Base-by-base conservation (phyloP, 345 rosid genomes). In the Camelina hispida region DNA sequence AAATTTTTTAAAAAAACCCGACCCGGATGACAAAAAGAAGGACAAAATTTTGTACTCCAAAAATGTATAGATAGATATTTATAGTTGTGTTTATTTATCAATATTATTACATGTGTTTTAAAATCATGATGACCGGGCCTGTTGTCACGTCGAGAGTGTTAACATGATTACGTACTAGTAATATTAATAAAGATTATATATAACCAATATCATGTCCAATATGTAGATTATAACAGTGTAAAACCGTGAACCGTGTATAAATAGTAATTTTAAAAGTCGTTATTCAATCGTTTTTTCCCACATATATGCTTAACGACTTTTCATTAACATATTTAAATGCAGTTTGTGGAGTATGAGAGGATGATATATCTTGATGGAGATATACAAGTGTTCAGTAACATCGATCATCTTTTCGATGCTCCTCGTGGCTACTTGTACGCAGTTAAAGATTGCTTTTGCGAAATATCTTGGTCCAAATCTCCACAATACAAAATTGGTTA, bases 321-420 rank as follows among this genome's bases (percentile, higher is more conserved):
- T 34, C 30, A 25, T 16, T 17, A 48, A 48, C 4, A 48, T 20
- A 20, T 51, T 4, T 25, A 1, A 32, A 4, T 73, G 40, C 61
- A 85, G 91, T 85, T 88, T 70, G 84, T 81, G 82, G 91, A 89
- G 74, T 86, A 84, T 54, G 86, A 81, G 37, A 87, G 80, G 86
- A 85, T 87, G 89, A 71, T 89, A 40, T 89, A 89, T 50, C 66
- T 87, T 62, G 94, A 89, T 37, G 94, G 91, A 3, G 91, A 89
- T 44, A 87, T 89, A 35, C 88, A 88, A 85, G 94, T 89, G 4
- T 87, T 80, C 11, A 85, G 75, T 7, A 87, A 81, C 57, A 82
- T 89, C 4, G 94, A 89, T 75, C 88, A 87, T 53, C 85, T 89
- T 4, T 89, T 89, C 28, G 89, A 87, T 11, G 23, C 61, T 11